Conservation (phyloP, 192 early-diverging fungal genomes). For the Coemansia erecta region DNA sequence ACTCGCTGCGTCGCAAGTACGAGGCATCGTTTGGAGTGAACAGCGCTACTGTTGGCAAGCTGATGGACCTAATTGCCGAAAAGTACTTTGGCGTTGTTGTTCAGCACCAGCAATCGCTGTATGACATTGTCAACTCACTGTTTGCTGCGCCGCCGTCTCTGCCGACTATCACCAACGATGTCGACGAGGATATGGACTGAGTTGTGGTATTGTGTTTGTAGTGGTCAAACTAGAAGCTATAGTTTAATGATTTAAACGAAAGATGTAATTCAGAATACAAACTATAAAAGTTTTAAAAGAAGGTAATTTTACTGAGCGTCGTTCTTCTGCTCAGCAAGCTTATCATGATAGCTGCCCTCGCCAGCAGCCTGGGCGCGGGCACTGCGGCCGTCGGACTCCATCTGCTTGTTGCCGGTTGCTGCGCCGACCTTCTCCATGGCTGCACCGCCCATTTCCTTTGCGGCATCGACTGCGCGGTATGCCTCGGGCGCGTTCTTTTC, state of each 20-base stretch:
- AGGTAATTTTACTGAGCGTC: background rate
- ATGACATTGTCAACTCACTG: conserved; percentile 49
- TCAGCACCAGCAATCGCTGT: conserved; percentile 48
- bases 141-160: conserved; percentile 35
- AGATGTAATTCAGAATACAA: background rate
- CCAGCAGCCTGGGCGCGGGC: conserved; percentile 16
- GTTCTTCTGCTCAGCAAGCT: conserved; percentile 5
- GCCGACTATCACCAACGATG: conserved; percentile 18
- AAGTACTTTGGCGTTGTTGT: conserved; percentile 53
- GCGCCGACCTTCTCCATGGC: conserved; percentile 26
- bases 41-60: conserved; percentile 15
- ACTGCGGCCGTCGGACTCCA: conserved; percentile 13
- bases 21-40: conserved; percentile 40
- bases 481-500: conserved; percentile 4
- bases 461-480: conserved; percentile 8
- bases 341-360: conserved; percentile 5
- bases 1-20: conserved; percentile 32
- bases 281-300: background rate
- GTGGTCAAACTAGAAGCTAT: too few relatives aligned
- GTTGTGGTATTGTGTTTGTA: too few relatives aligned
- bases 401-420: conserved; percentile 15
- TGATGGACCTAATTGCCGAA: conserved; percentile 39
- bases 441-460: conserved; percentile 11
- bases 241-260: background rate
- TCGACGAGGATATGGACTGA: conserved; percentile 42